phyloP scores from a whole-genome alignment of 371 early-diverging fungal genomes.

The Dichotomocladium elegans region DNA sequence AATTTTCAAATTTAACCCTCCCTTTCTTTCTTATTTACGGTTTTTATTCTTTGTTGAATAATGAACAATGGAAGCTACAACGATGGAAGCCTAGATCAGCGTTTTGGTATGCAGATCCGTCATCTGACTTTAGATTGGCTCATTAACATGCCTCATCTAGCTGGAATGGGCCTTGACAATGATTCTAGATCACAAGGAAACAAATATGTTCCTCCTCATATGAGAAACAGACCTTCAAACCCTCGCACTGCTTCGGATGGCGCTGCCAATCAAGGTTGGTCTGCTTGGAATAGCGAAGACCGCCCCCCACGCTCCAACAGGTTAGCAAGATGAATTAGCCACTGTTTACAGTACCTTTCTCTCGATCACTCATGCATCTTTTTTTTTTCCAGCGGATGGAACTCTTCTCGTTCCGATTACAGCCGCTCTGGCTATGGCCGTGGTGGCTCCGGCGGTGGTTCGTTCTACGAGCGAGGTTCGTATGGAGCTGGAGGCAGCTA shows the following conservation, averaged over 20 bases:
- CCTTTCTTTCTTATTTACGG: constrained; percentile 10
- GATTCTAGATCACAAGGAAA: constrained; percentile 21
- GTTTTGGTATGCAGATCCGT: constrained; percentile 46
- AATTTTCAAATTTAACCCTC: constrained; percentile 1
- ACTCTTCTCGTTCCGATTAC: constrained; percentile 50
- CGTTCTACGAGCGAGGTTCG: constrained; percentile 28
- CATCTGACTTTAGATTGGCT: not conserved
- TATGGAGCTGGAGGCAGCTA: constrained; percentile 23
- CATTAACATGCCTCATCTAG: constrained; percentile 24
- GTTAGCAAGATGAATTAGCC: constrained; percentile 10
- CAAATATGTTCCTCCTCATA: constrained; percentile 55
- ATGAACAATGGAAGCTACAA: constrained; percentile 59
- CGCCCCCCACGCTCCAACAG: constrained; percentile 11
- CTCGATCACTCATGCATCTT: not conserved
- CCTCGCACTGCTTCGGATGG: constrained; percentile 1
- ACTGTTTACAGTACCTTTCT: not conserved
- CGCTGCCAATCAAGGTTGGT: constrained; percentile 17
- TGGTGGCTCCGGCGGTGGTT: constrained; percentile 13
- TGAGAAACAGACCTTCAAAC: constrained; percentile 37
- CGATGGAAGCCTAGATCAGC: constrained; percentile 62
- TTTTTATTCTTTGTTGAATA: constrained; percentile 29
- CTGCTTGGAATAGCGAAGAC: constrained; percentile 15
- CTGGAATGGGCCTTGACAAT: constrained; percentile 67
- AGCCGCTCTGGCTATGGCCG: constrained; percentile 32
- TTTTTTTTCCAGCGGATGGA: constrained; percentile 29